Percentiles rank a stretch among this genome's conserved stretches.
Evolutionary conservation across 2,329 filamentous ascomycete genomes (phyloP).

Genomic region (Pseudocercospora vitis): DNA sequence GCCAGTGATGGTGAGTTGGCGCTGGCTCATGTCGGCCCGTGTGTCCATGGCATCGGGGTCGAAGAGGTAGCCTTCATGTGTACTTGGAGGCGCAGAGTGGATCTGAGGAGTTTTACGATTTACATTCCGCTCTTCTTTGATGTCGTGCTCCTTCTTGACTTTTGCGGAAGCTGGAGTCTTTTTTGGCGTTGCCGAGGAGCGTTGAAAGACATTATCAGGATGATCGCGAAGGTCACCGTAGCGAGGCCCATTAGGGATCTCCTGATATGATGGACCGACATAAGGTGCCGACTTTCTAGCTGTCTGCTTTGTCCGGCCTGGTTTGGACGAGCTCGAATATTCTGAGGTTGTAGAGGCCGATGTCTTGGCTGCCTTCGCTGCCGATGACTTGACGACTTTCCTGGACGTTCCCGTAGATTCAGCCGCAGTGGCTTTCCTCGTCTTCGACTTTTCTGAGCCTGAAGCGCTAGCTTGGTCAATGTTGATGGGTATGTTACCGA

Average conservation of each 20-base stretch:
- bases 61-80: conserved; percentile 22
- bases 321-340: background rate
- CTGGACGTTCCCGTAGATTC: background rate
- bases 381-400: background rate
- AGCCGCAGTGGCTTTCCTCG: conserved; percentile 6
- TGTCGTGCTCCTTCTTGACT: conserved; percentile 19
- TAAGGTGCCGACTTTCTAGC: conserved; percentile 10
- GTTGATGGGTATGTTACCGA: conserved; percentile 28
- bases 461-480: conserved; percentile 27
- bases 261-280: background rate
- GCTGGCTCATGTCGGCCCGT: conserved; percentile 15
- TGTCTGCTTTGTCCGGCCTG: conserved; percentile 10
- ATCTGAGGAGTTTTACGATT: background rate
- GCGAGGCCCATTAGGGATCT: background rate
- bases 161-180: background rate
- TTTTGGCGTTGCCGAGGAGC: background rate
- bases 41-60: conserved; percentile 27
- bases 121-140: conserved; percentile 12
- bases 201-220: conserved; percentile 5
- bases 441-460: conserved; percentile 17
- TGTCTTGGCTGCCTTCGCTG: conserved; percentile 6
- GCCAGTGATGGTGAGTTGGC: conserved; percentile 44
- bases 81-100: conserved; percentile 8
- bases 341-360: background rate
- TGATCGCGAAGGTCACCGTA: conserved; percentile 3